phyloP scores from a whole-genome alignment of 306 rosid species.

The Cajanus cajan region DNA sequence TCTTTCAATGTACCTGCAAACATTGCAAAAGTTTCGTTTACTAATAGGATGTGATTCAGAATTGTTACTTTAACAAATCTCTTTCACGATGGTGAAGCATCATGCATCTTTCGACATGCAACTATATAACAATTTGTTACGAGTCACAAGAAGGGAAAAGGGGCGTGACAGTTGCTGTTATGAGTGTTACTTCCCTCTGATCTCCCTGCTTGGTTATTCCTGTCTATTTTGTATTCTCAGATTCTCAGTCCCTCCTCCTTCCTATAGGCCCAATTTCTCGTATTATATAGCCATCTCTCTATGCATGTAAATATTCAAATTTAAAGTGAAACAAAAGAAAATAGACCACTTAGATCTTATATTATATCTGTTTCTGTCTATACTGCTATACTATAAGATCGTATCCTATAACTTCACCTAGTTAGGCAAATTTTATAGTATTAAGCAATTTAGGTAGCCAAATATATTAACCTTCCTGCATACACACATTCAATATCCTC shows the following conservation, averaged over 20 bases:
- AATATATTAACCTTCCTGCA: background rate
- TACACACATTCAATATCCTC: background rate
- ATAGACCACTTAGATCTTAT: background rate
- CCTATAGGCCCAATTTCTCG: background rate
- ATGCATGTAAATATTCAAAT: background rate
- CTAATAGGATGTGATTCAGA: background rate
- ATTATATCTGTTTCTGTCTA: background rate
- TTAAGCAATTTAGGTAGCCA: background rate
- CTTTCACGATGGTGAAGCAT: too few species aligned
- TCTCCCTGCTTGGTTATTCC: background rate
- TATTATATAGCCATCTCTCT: background rate
- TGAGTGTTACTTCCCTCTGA: background rate
- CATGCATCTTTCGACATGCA: too few species aligned
- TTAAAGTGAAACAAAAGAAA: background rate
- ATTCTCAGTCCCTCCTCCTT: background rate
- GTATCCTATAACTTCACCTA: background rate
- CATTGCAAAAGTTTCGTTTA: background rate
- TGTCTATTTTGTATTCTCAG: background rate
- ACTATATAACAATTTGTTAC: too few species aligned
- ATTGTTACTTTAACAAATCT: too few species aligned
- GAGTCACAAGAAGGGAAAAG: too few species aligned
- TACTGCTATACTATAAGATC: background rate
- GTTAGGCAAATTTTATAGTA: background rate
- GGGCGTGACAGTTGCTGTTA: too few species aligned
- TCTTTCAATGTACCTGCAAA: too few species aligned